A percentile compares a stretch with the other conserved stretches of the same genome.
Evolutionary conservation across 2,329 filamentous ascomycete genomes (phyloP).

Genomic region (Stemphylium vesicarium): DNA sequence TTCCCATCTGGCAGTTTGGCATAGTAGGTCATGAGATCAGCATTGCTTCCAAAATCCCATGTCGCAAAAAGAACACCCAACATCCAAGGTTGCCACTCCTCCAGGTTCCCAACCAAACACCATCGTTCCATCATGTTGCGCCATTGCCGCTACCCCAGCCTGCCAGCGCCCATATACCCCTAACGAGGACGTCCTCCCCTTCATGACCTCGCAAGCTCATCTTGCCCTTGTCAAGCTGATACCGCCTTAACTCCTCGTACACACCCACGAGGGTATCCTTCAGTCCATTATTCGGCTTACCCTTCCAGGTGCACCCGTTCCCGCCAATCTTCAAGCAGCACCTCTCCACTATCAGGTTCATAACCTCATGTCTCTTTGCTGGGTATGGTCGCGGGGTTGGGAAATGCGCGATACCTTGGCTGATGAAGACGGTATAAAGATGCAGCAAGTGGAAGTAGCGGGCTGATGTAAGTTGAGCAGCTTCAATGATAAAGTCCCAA

Average conservation of each 20-base stretch:
- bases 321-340: constrained; percentile 36
- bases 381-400: constrained; percentile 16
- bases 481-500: constrained; percentile 36
- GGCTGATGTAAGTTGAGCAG: constrained; percentile 15
- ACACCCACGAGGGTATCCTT: constrained; percentile 32
- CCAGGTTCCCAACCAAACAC: background rate
- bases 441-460: constrained; percentile 36
- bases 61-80: background rate
- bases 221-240: constrained; percentile 31
- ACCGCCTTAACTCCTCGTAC: constrained; percentile 35
- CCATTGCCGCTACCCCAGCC: constrained; percentile 17
- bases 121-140: background rate
- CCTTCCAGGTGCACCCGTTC: constrained; percentile 14
- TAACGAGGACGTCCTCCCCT: constrained; percentile 41
- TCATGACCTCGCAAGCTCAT: constrained; percentile 36
- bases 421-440: constrained; percentile 40
- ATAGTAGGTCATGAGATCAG: too few relatives aligned
- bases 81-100: background rate
- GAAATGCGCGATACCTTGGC: constrained; percentile 36
- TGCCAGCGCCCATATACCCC: constrained; percentile 57
- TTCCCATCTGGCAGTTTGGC: too few relatives aligned
- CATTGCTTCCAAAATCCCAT: too few relatives aligned
- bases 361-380: constrained; percentile 25
- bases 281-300: constrained; percentile 29
- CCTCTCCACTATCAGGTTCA: constrained; percentile 35